Evolutionary conservation across 1,139 yeast genomes (phyloP), one percentile per base, ranked within the genome.

Genomic region (Yamadazyma dushanensis): DNA sequence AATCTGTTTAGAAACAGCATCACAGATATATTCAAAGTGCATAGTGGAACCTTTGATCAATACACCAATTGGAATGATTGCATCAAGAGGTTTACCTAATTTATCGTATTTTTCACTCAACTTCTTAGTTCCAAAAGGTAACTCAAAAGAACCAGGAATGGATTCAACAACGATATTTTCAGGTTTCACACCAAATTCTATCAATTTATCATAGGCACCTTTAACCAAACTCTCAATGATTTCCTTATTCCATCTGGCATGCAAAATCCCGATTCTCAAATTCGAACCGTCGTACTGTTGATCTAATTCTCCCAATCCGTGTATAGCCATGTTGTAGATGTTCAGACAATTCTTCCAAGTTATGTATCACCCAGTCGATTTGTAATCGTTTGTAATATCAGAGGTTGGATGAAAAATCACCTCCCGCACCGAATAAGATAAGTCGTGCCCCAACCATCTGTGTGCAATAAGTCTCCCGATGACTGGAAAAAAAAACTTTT

Each of bases 11-110:
- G 97, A 82, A 22, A 85, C 89, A 2, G 96, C 70, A 44, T 92
- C 97, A 58, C 96, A 85, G 51, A 92, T 92, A 67, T 90, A 92
- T 65, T 92, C 98, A 56, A 92, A 92, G 67, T 92, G 98, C 96
- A 89, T 89, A 32, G 97, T 92, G 30, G 90, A 82, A 38, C 98
- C 98, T 68, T 92, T 92, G 66, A 92, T 90, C 54, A 92, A 73
- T 26, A 86, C 92, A 39, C 98, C 98, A 50, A 92, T 89, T 36
- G 97, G 92, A 45, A 92, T 87, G 33, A 90, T 77, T 3, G 94
- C 96, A 57, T 92, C 97, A 45, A 84, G 69, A 19, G 80, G 78
- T 41, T 66, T 59, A 32, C 73, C 75, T 39, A 59, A 51, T 36
- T 56, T 57, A 37, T 65, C 61, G 43, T 73, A 71, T 47, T 71